Evolutionary conservation across 768 basidiomycete species (phyloP), one percentile per base, ranked within the genome.

Genomic region (Harrya chromipes): DNA sequence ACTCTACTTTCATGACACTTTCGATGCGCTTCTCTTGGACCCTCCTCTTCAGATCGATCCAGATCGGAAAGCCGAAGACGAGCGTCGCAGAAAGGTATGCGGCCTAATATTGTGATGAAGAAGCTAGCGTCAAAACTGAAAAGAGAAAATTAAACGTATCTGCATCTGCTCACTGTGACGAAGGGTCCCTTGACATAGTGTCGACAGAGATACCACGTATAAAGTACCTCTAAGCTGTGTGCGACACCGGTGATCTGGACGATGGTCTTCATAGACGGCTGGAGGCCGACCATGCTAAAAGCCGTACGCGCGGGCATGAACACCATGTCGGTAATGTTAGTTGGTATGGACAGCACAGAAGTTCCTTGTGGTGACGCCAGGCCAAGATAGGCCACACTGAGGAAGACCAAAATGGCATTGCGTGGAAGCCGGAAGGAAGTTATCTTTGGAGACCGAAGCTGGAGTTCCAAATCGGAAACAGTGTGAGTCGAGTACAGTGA

Each of bases 1-100:
- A 85, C 61, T 87, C 70, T 10, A 78, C 77, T 64, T 90, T 91
- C 84, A 87, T 83, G 4, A 91, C 85, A 24, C 87, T 88, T 48
- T 87, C 81, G 37, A 91, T 91, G 3, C 87, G 76, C 14, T 82
- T 81, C 27, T 71, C 67, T 53, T 90, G 85, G 10, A 90, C 78
- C 21, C 79, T 76, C 56, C 67, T 74, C 46, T 79, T 71, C 53
- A 90, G 65, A 53, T 81, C 76, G 10, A 49, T 23, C 73, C 79
- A 80, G 11, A 81, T 71, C 0, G 83, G 82, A 44, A 72, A 73
- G 0, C 89, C 89, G 27, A 76, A 68, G 0, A 76, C 1, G 1
- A 83, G n/a, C 1, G 82, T 80, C 0, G 74, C 57, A 2, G 72
- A 21, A n/a, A 81, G 60, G 63, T 87, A 88, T 20, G 72, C 62